Base-by-base conservation (phyloP, 495 filamentous ascomycete species). In the Podospora appendiculata region DNA sequence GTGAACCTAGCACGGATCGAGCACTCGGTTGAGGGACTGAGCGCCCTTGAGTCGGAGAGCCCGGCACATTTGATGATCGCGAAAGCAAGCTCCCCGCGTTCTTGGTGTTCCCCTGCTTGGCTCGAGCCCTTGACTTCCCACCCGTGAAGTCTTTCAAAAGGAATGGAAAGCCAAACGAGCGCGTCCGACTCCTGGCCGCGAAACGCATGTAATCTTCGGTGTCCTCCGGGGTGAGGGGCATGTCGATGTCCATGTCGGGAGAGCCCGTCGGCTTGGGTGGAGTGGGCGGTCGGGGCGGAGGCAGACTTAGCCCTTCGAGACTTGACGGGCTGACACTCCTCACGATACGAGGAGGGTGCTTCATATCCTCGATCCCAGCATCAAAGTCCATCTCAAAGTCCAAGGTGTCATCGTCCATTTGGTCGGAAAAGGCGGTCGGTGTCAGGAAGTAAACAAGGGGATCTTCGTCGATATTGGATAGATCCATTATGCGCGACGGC, bases 401-500 rank as follows among this genome's bases (percentile, higher is more conserved):
- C 60, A 77, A 70, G 45, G 56, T 58, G 19, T 72, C 66, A 45
- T 68, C 65, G 6, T 65, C 58, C 10, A 64, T 66, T n/a, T 63
- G 61, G 25, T 68, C 59, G 13, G 57, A 53, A 1, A 61, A 58
- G 0, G 68, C 64, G 1, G 67, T 60, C 1, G 74, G 73, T 10
- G 74, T 76, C n/a, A 76, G 64, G 53, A 77, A 77, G 55, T 73
- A 77, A 54, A 68, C 69, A 58, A 76, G 63, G 11, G 74, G 74
- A 43, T 77, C 68, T 36, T 73, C 68, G 46, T 70, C 65, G 47
- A 70, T 70, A 41, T 48, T 56, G 34, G 65, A 53, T 10, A 63
- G 58, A 47, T 73, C 68, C 13, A 68, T 11, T 8, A 40, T 40
- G 38, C 38, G 25, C 5, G 25, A 25, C 25, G 25, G 25, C 25